Conservation (phyloP, 306 rosid genomes). For the Myrica gale region DNA sequence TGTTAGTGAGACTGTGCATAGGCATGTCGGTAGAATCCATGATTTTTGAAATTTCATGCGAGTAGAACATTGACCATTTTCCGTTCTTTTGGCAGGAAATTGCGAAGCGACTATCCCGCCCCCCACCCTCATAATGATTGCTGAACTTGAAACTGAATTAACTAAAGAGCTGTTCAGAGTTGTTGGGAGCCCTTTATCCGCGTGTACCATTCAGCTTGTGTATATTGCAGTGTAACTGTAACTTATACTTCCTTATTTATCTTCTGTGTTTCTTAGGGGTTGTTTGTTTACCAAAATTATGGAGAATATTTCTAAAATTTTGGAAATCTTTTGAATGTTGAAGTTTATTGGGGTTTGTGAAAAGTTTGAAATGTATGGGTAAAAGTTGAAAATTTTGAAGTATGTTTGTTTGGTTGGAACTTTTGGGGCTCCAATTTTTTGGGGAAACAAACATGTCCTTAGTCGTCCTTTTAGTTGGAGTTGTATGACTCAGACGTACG, state of each 20-base stretch:
- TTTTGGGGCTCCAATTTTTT: too few relatives aligned
- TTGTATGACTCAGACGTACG: background rate
- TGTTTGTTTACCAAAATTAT: too few relatives aligned
- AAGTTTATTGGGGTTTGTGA: too few relatives aligned
- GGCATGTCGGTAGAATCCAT: background rate
- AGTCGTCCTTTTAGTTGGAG: background rate
- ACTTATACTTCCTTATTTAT: background rate
- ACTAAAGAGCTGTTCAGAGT: background rate
- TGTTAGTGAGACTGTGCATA: background rate
- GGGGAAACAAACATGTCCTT: too few relatives aligned
- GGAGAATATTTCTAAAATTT: too few relatives aligned
- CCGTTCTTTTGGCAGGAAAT: slow-evolving; percentile 43
- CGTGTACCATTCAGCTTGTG: slow-evolving; percentile 24
- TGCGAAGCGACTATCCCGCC: slow-evolving; percentile 55
- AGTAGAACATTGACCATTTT: background rate
- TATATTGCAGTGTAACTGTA: slow-evolving; percentile 18
- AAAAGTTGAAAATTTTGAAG: too few relatives aligned
- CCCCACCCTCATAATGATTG: slow-evolving; percentile 31
- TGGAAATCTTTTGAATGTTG: too few relatives aligned
- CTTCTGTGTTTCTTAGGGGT: background rate
- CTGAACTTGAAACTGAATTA: slow-evolving; percentile 20
- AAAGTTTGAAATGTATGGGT: too few relatives aligned
- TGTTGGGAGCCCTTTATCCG: background rate
- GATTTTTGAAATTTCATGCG: background rate
- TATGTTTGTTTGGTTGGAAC: too few relatives aligned